Percentiles rank a stretch among this genome's conserved stretches.
Conservation (phyloP, 2,329 filamentous ascomycete species). For the Ophiostoma pallidulum region DNA sequence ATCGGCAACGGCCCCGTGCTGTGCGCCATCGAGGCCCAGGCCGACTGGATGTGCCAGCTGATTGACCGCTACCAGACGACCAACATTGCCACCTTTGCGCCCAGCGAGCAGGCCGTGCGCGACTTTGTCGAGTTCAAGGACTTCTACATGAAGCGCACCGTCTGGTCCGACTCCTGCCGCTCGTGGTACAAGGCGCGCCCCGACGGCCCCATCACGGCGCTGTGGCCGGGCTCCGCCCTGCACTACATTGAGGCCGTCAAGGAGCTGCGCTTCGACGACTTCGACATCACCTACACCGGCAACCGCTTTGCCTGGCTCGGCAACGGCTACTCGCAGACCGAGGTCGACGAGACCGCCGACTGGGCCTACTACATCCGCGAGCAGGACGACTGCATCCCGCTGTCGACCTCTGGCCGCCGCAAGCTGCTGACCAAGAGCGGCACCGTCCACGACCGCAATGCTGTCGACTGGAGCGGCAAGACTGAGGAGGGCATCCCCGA, state of each 20-base stretch:
- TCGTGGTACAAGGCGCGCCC: conserved; percentile 22
- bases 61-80: conserved; percentile 42
- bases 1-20: conserved; percentile 16
- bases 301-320: conserved; percentile 18
- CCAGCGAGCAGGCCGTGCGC: conserved; percentile 16
- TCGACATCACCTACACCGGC: conserved; percentile 17
- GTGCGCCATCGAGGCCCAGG: conserved; percentile 16
- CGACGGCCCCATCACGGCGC: conserved; percentile 20
- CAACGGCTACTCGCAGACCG: conserved; percentile 35
- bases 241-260: conserved; percentile 23
- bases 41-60: conserved; percentile 37
- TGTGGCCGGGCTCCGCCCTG: conserved; percentile 19
- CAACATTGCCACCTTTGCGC: conserved; percentile 30
- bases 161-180: conserved; percentile 24
- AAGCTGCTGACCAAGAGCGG: conserved; percentile 23
- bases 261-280: conserved; percentile 27
- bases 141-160: conserved; percentile 23
- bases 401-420: conserved; percentile 13
- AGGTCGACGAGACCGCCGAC: conserved; percentile 31
- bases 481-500: neutral
- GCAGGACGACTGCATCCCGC: conserved; percentile 11
- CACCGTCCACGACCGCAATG: conserved; percentile 15
- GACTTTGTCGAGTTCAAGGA: conserved; percentile 23
- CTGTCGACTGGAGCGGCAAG: conserved; percentile 16
- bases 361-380: conserved; percentile 17